Percentiles rank a stretch among this genome's conserved stretches.
Evolutionary conservation across 768 basidiomycete species (phyloP).

Genomic region (Mycena amicta): DNA sequence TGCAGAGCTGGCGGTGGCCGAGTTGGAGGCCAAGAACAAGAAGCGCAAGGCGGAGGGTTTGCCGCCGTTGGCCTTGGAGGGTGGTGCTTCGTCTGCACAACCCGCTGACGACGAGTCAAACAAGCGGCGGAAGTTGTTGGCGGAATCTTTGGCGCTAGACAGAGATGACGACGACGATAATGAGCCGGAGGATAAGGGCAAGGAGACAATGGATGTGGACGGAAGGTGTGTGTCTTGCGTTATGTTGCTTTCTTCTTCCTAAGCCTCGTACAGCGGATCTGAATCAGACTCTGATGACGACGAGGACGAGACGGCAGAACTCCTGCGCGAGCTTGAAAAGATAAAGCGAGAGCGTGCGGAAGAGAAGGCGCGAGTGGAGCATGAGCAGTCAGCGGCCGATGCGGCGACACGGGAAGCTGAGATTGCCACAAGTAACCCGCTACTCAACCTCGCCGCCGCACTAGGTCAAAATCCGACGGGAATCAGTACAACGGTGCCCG

Average conservation of each 20-base stretch:
- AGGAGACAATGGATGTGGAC: constrained; percentile 35
- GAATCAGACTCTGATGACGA: constrained; percentile 56
- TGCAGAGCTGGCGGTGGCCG: constrained; percentile 81
- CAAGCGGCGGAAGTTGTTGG: constrained; percentile 86
- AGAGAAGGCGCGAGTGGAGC: constrained; percentile 83
- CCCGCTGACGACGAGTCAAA: constrained; percentile 59
- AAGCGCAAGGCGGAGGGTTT: constrained; percentile 91
- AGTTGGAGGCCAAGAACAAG: constrained; percentile 84
- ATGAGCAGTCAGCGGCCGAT: constrained; percentile 64
- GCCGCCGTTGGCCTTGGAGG: constrained; percentile 49
- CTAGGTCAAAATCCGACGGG: constrained; percentile 75
- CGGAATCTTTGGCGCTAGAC: constrained; percentile 86
- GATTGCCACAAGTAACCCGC: constrained; percentile 85
- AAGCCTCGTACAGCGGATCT: constrained; percentile 42
- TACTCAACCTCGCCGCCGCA: constrained; percentile 89
- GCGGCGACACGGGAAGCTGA: constrained; percentile 73
- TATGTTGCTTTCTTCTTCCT: background rate
- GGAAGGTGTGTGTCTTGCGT: constrained; percentile 44
- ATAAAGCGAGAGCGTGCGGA: constrained; percentile 95
- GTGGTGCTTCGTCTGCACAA: constrained; percentile 27
- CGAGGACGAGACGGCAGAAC: constrained; percentile 91
- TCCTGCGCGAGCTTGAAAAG: constrained; percentile 96
- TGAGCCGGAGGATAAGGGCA: constrained; percentile 31
- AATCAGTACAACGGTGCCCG: constrained; percentile 71
- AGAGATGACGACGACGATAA: constrained; percentile 83